phyloP scores from a whole-genome alignment of 2,329 filamentous ascomycete genomes.

The Phialophora chinensis region DNA sequence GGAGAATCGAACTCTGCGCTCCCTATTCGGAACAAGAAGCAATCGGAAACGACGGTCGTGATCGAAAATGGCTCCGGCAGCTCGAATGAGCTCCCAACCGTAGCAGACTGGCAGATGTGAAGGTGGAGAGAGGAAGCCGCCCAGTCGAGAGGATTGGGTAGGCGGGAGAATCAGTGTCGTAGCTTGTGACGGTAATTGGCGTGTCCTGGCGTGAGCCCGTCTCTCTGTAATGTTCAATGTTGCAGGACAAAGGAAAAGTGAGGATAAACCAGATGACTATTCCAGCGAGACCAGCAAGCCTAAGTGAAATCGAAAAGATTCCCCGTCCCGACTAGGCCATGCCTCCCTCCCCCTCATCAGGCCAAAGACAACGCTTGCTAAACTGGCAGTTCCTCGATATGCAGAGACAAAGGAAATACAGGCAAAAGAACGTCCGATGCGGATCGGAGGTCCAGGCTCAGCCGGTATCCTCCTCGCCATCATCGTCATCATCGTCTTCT shows the following conservation, averaged over 20 bases:
- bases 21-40: slow-evolving; percentile 3
- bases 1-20: slow-evolving; percentile 16
- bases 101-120: neutral
- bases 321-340: slow-evolving; percentile 24
- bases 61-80: slow-evolving; percentile 15
- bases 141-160: neutral
- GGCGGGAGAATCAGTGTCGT: slow-evolving; percentile 21
- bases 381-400: slow-evolving; percentile 35
- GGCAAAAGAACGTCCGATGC: slow-evolving; percentile 19
- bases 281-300: slow-evolving; percentile 37
- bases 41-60: slow-evolving; percentile 31
- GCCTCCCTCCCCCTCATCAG: slow-evolving; percentile 26
- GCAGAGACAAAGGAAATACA: slow-evolving; percentile 33
- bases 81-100: slow-evolving; percentile 11
- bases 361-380: slow-evolving; percentile 40
- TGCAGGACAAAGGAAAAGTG: slow-evolving; percentile 32
- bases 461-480: slow-evolving; percentile 56
- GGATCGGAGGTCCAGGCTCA: slow-evolving; percentile 19
- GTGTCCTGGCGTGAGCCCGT: slow-evolving; percentile 39
- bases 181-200: slow-evolving; percentile 25
- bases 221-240: slow-evolving; percentile 35
- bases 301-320: slow-evolving; percentile 26
- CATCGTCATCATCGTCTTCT: slow-evolving; percentile 61
- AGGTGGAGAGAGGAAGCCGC: neutral
- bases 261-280: slow-evolving; percentile 26